A percentile compares a stretch with the other conserved stretches of the same genome.
Evolutionary conservation across 257 asterid genomes (phyloP).

Genomic region (Knoxia roxburghii): DNA sequence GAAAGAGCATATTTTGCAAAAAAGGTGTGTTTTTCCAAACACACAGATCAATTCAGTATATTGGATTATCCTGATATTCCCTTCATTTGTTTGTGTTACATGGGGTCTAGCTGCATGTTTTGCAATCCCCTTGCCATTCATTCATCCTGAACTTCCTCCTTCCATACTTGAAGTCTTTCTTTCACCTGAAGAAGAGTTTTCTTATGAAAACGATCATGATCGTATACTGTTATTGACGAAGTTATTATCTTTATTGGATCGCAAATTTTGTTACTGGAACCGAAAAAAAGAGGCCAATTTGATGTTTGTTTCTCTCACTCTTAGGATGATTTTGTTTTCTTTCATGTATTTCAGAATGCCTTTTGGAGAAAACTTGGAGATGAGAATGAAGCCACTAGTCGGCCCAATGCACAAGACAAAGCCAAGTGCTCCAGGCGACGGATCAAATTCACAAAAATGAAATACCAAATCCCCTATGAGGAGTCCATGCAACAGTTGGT

Average conservation of each 20-base stretch:
- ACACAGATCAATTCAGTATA: neutral
- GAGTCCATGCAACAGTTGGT: too few species aligned
- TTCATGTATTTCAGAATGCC: too few species aligned
- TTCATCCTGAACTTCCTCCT: neutral
- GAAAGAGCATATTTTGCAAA: neutral
- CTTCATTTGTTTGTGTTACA: neutral
- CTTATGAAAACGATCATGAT: too few species aligned
- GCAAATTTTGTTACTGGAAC: neutral
- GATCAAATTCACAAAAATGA: too few species aligned
- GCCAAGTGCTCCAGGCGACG: too few species aligned
- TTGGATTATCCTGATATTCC: neutral
- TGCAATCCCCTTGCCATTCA: neutral
- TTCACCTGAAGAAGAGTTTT: neutral
- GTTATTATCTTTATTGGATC: neutral
- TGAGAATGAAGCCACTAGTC: too few species aligned
- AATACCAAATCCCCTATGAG: too few species aligned
- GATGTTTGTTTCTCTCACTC: neutral
- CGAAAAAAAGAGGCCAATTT: neutral
- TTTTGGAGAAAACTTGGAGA: too few species aligned
- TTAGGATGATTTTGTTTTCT: too few species aligned
- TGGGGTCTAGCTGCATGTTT: neutral
- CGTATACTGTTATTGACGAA: neutral
- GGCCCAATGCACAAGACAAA: too few species aligned
- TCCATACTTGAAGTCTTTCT: neutral
- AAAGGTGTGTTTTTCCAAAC: neutral